phyloP scores from a whole-genome alignment of 768 basidiomycete species.

The Collybia sordida region DNA sequence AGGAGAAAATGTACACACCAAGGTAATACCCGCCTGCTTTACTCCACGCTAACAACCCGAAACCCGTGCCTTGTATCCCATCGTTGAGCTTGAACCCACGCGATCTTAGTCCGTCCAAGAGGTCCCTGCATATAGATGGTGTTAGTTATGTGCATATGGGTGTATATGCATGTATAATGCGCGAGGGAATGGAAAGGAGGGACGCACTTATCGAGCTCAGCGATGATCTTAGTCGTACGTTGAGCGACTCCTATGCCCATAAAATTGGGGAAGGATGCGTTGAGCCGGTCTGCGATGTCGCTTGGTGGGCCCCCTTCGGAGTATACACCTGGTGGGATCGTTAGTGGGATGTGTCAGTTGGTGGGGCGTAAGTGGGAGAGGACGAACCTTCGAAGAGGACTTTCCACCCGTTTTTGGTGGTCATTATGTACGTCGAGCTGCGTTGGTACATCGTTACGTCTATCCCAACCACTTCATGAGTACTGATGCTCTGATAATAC shows the following conservation, averaged over 20 bases:
- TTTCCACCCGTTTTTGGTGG: constrained; percentile 15
- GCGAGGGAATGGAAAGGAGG: background rate
- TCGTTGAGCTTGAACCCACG: constrained; percentile 36
- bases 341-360: background rate
- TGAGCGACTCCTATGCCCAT: constrained; percentile 9
- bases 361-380: background rate
- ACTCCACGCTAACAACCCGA: constrained; percentile 26
- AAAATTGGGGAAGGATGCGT: constrained; percentile 11
- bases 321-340: constrained; percentile 9
- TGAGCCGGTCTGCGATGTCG: constrained; percentile 13
- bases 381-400: constrained; percentile 25
- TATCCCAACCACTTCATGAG: constrained; percentile 13
- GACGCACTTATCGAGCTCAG: constrained; percentile 14
- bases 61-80: constrained; percentile 37
- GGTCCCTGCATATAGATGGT: constrained; percentile 21
- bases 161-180: background rate
- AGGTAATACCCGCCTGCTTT: constrained; percentile 38
- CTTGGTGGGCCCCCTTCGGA: constrained; percentile 6
- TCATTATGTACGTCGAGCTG: constrained; percentile 32
- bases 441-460: constrained; percentile 64
- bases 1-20: constrained; percentile 18
- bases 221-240: constrained; percentile 9
- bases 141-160: background rate
- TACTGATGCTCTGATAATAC: background rate
- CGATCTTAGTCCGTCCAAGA: constrained; percentile 34